Evolutionary conservation across 2,329 filamentous ascomycete genomes (phyloP).

Genomic region (Apiospora hydei): DNA sequence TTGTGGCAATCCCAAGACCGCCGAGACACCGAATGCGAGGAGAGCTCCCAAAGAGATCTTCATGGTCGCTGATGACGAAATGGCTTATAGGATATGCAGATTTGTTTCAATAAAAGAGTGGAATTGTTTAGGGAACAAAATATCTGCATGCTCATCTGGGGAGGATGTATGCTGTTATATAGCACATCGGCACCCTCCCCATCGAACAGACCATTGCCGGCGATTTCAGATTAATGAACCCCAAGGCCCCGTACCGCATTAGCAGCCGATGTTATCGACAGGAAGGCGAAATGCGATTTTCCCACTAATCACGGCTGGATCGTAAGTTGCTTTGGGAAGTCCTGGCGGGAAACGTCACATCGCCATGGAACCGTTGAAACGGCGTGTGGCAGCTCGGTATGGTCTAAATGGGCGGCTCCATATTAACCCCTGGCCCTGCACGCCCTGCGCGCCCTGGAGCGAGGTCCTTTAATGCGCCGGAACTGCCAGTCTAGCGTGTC

Average conservation of each 20-base stretch:
- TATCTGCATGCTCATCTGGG: neutral
- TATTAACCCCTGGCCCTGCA: neutral
- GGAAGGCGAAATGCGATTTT: neutral
- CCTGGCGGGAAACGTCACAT: neutral
- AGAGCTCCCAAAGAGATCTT: conserved; percentile 10
- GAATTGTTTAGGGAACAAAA: neutral
- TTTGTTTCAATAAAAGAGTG: neutral
- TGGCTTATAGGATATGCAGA: neutral
- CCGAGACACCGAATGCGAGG: neutral
- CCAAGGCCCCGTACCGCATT: neutral
- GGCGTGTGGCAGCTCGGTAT: conserved; percentile 4
- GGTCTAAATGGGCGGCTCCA: conserved; percentile 5
- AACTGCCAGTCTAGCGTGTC: neutral
- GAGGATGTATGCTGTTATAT: neutral
- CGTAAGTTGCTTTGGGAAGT: conserved; percentile 10
- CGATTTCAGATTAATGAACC: neutral
- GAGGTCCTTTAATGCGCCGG: conserved; percentile 2
- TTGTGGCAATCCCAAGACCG: neutral
- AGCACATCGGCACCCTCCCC: neutral
- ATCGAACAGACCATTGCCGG: neutral
- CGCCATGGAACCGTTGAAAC: conserved; percentile 8
- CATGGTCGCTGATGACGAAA: neutral
- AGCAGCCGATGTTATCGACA: neutral
- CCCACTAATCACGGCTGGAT: conserved; percentile 7
- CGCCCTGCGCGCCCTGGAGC: neutral